These are phyloP conservation scores for Candida ascalaphidarum DNA, from an alignment of 805 yeast species.

Conservation along the genomic window DNA sequence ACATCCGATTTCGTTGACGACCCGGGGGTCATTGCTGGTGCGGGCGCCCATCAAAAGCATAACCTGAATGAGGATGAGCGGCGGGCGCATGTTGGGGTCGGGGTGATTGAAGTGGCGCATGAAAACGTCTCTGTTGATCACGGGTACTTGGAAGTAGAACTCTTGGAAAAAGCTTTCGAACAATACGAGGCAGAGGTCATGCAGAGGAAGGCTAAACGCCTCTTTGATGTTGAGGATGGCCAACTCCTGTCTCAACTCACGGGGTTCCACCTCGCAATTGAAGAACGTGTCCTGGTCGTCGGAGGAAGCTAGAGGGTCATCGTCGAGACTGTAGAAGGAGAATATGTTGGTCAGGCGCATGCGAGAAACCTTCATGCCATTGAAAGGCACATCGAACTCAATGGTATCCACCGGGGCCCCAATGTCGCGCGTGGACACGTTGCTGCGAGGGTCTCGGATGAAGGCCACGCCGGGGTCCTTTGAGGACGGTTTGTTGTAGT, in stretches of 20 bases:
- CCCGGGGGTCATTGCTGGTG: conserved; percentile 1
- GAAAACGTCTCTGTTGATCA: conserved; percentile 4
- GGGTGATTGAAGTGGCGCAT: conserved; percentile 4
- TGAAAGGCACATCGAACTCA: no score
- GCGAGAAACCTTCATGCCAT: no score
- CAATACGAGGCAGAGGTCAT: conserved; percentile 1
- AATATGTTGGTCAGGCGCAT: no score
- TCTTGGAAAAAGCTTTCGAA: conserved; percentile 3
- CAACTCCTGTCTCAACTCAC: conserved; percentile 2
- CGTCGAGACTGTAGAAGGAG: no score
- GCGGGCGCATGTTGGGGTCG: conserved; percentile 4
- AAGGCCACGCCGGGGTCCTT: no score
- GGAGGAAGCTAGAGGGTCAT: no score
- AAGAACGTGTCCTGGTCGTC: no score
- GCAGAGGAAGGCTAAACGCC: conserved; percentile 4
- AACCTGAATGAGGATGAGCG: conserved; percentile 2
- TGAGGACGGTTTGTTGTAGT: no score
- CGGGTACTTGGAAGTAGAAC: conserved; percentile 5
- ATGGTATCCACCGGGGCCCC: no score
- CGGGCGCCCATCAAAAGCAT: conserved; percentile 3
- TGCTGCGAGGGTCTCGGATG: no score
- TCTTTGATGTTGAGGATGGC: conserved; percentile 2
- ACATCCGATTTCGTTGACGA: no score
- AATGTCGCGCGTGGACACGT: no score
- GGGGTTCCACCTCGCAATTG: neutral